These are phyloP conservation scores for Fusarium anguioides DNA, from an alignment of 2,329 filamentous ascomycete species.

Conservation along the genomic window DNA sequence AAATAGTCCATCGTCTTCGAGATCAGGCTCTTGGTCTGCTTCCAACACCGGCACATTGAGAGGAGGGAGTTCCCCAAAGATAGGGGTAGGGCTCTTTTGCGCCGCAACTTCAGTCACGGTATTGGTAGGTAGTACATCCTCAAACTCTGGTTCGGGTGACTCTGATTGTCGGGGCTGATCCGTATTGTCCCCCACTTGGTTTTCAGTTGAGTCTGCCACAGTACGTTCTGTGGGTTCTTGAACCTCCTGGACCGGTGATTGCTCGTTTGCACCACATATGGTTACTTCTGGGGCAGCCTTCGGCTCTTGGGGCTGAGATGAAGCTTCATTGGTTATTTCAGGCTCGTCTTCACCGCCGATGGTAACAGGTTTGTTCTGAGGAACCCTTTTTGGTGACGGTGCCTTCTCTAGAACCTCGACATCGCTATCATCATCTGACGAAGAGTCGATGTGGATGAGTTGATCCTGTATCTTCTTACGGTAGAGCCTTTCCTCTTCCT, in stretches of 20 bases:
- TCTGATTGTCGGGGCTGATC: slow-evolving; percentile 48
- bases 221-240: slow-evolving; percentile 11
- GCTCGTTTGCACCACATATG: background rate
- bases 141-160: slow-evolving; percentile 52
- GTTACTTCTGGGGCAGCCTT: background rate
- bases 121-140: slow-evolving; percentile 50
- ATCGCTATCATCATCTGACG: slow-evolving; percentile 67
- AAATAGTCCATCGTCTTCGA: slow-evolving; percentile 55
- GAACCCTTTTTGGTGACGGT: slow-evolving; percentile 46
- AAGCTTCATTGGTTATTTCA: background rate
- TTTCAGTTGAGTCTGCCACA: background rate
- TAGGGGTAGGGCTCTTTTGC: slow-evolving; percentile 22
- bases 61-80: slow-evolving; percentile 29
- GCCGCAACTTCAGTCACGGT: slow-evolving; percentile 5
- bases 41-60: background rate
- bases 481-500: slow-evolving; percentile 65
- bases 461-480: slow-evolving; percentile 57
- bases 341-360: slow-evolving; percentile 18
- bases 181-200: background rate
- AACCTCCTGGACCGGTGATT: background rate
- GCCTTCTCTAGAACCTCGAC: slow-evolving; percentile 67
- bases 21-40: slow-evolving; percentile 11
- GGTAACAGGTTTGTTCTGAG: background rate
- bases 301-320: background rate
- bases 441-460: slow-evolving; percentile 72